Evolutionary conservation across 192 early-diverging fungal genomes (phyloP), one percentile per base, ranked within the genome.

Genomic region (Backusella psychrophila): DNA sequence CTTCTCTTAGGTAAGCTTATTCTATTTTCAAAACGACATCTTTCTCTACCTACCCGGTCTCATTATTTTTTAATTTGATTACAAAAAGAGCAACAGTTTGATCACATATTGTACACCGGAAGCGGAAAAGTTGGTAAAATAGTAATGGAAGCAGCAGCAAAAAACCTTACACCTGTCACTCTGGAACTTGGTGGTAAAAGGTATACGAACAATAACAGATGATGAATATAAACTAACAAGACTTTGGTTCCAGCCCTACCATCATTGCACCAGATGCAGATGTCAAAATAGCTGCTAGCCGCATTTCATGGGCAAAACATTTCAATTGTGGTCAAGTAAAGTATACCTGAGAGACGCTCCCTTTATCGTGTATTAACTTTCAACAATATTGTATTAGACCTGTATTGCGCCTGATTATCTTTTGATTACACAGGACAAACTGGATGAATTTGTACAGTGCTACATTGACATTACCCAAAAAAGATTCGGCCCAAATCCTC

Each of bases 41-140:
- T 1, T 26, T 49, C 15, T 49, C 14, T 49, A 0, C 12, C 17
- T 53, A 7, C 6, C 19, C 23, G 17, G 6, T 44, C n/a, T 21
- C n/a, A 8, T 53, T 59, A 23, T 9, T 23, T 63, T 63, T 63
- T 63, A 14, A 5, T 63, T 29, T 29, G 7, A 63, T 12, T 39
- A 26, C 7, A 63, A 63, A 29, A 12, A 63, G 56, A 63, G 3
- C 56, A 63, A 41, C 87, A 87, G 66, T 97, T 95, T 68, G 94
- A 99, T 83, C 92, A 95, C 80, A 96, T 95, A 77, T 94, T 95
- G 72, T 99, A 95, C 83, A 99, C 97, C 0, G 97, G 97, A 66
- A 92, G 87, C 77, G 89, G 89, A 6, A 59, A 53, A n/a, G 92
- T 99, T 35, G 97, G 93, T 41, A 92, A 90, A 74, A 88, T 96